phyloP scores from a whole-genome alignment of 352 stramenopile species.

The Phytophthora multivora region DNA sequence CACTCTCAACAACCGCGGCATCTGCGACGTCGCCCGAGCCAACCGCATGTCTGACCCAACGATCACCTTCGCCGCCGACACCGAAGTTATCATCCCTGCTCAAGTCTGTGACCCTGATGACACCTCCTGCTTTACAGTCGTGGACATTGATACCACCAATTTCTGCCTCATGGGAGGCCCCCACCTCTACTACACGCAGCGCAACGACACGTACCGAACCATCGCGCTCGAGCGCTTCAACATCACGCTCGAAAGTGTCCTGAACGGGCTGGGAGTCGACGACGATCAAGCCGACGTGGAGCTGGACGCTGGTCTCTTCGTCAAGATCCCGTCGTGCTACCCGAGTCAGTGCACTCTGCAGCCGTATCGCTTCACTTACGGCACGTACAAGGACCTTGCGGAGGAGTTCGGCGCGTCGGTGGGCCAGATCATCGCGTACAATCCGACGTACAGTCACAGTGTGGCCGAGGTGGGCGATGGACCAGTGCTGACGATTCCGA shows the following conservation, averaged over 20 bases:
- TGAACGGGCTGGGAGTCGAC: constrained; percentile 13
- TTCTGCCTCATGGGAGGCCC: constrained; percentile 23
- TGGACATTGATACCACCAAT: background rate
- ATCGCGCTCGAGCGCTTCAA: constrained; percentile 27
- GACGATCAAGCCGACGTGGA: constrained; percentile 22
- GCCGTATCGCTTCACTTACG: background rate
- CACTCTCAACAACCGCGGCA: background rate
- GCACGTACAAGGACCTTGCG: background rate
- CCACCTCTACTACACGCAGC: constrained; percentile 32
- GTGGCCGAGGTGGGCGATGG: background rate
- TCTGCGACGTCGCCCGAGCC: background rate
- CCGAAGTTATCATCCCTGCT: too few species aligned
- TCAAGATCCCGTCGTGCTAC: constrained; percentile 15
- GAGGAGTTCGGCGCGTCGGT: too few species aligned
- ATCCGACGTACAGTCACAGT: background rate
- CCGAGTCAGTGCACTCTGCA: constrained; percentile 26
- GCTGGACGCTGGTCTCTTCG: background rate
- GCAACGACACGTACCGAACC: constrained; percentile 30
- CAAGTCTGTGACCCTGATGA: too few species aligned
- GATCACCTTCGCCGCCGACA: too few species aligned
- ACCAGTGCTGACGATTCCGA: background rate
- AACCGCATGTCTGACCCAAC: too few species aligned
- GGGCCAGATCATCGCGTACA: background rate
- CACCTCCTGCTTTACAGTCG: too few species aligned
- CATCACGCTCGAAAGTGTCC: constrained; percentile 21